Evolutionary conservation across 169 alveolate species (phyloP), one percentile per base, ranked within the genome.

Genomic region (Plasmodium yoelii): DNA sequence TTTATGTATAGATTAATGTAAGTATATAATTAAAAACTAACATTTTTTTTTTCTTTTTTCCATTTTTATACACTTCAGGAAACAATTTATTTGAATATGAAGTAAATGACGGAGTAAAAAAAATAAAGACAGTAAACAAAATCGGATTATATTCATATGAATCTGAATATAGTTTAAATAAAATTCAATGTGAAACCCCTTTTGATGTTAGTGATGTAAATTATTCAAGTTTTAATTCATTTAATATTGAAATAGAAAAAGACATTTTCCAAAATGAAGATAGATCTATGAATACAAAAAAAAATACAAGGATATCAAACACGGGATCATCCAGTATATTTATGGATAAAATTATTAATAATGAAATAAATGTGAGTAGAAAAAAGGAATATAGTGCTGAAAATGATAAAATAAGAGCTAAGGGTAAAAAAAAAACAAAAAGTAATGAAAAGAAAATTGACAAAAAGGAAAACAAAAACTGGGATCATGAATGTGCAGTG

Each of bases 191-290:
- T 5, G 88, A 77, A 7, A 57, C 26, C 2, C 88, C 88, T 15
- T 44, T 63, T 7, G 88, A 77, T 42, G 71, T 77, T 47, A 77
- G 88, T 68, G 88, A 77, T 68, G 75, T 77, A 15, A 77, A 77
- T 68, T 77, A 44, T 13, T 63, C 74, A 15, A 77, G 72, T 56
- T 44, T 26, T 19, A 44, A 77, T 68, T 34, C 57, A 12, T 64
- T 77, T 77, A 49, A 39, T 46, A 19, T 60, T n/a, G 51, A 53
- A 44, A 51, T 51, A 19, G 71, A 47, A 49, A 60, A 60, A 26
- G 55, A 8, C 57, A 15, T 34, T 19, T 57, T 57, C n/a, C 65
- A 57, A 57, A 19, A 57, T 57, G 65, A 57, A 24, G 65, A 24
- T 4, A 18, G 5, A 12, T 57, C 28, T 57, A n/a, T 24, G 13